These are phyloP conservation scores for Craterostigma plantagineum DNA, from an alignment of 257 asterid species.

Conservation along the genomic window DNA sequence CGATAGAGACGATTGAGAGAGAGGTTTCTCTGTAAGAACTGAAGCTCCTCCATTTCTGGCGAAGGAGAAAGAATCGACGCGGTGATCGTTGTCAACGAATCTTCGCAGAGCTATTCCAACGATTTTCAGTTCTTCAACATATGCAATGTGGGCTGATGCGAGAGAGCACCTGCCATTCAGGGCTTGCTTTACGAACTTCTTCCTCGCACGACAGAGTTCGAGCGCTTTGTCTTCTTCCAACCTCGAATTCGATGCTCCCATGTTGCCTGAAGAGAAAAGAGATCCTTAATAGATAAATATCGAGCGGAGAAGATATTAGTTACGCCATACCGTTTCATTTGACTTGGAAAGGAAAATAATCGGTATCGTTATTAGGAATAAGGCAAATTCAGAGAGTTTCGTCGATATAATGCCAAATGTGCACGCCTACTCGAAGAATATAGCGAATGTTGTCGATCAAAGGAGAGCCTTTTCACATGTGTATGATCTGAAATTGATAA, in stretches of 20 bases:
- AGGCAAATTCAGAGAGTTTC: too few relatives aligned
- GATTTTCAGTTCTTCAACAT: conserved; percentile 44
- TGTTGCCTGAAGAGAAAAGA: too few relatives aligned
- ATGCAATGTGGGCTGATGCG: conserved; percentile 75
- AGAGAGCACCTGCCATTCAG: conserved; percentile 81
- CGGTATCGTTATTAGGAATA: too few relatives aligned
- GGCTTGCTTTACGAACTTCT: conserved; percentile 84
- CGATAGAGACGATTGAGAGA: conserved; percentile 37
- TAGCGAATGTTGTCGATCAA: too few relatives aligned
- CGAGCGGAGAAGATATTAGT: too few relatives aligned
- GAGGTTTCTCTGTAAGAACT: conserved; percentile 36
- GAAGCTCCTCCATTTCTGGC: conserved; percentile 40
- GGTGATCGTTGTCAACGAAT: conserved; percentile 56
- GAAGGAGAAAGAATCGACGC: conserved; percentile 45
- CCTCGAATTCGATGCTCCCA: conserved; percentile 84
- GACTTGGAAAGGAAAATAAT: too few relatives aligned
- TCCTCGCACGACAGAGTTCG: conserved; percentile 82
- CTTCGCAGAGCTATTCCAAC: conserved; percentile 52
- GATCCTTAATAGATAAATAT: too few relatives aligned
- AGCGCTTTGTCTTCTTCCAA: conserved; percentile 78
- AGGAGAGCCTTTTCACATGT: too few relatives aligned
- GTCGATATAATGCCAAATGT: too few relatives aligned
- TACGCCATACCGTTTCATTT: too few relatives aligned
- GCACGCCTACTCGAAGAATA: too few relatives aligned
- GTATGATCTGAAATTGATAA: too few relatives aligned